These are phyloP conservation scores for Fusarium torulosum DNA, from an alignment of 2,329 filamentous ascomycete species.

Conservation along the genomic window DNA sequence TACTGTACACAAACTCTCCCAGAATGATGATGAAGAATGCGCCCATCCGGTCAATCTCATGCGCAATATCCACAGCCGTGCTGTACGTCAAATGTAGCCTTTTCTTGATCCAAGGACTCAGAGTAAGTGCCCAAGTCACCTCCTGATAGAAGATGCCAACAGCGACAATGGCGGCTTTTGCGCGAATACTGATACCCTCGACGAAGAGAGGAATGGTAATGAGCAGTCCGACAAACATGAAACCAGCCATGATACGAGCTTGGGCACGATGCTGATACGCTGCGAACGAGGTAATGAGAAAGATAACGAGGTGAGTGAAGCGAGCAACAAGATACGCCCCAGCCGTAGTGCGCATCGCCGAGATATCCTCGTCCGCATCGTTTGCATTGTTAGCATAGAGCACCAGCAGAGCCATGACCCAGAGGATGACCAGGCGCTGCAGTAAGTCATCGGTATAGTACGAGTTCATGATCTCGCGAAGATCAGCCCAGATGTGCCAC, in stretches of 20 bases:
- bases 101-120: conserved; percentile 59
- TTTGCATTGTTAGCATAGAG: conserved; percentile 63
- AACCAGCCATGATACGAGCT: conserved; percentile 58
- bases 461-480: conserved; percentile 65
- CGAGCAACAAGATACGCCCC: conserved; percentile 62
- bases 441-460: conserved; percentile 64
- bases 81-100: conserved; percentile 58
- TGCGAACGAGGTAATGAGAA: conserved; percentile 59
- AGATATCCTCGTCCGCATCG: conserved; percentile 57
- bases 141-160: conserved; percentile 59
- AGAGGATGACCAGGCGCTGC: conserved; percentile 62
- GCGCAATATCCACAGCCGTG: conserved; percentile 62
- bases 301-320: conserved; percentile 56
- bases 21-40: conserved; percentile 66
- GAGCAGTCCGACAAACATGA: conserved; percentile 58
- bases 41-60: conserved; percentile 63
- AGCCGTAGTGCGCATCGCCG: conserved; percentile 59
- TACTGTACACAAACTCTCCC: conserved; percentile 63
- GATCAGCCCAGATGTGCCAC: conserved; percentile 64
- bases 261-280: conserved; percentile 62
- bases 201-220: conserved; percentile 60
- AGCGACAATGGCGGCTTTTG: conserved; percentile 58
- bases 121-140: conserved; percentile 58
- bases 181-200: conserved; percentile 55
- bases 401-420: conserved; percentile 63